Base-by-base conservation (phyloP, 2,329 filamentous ascomycete species). In the Ascocoryne sarcoides region DNA sequence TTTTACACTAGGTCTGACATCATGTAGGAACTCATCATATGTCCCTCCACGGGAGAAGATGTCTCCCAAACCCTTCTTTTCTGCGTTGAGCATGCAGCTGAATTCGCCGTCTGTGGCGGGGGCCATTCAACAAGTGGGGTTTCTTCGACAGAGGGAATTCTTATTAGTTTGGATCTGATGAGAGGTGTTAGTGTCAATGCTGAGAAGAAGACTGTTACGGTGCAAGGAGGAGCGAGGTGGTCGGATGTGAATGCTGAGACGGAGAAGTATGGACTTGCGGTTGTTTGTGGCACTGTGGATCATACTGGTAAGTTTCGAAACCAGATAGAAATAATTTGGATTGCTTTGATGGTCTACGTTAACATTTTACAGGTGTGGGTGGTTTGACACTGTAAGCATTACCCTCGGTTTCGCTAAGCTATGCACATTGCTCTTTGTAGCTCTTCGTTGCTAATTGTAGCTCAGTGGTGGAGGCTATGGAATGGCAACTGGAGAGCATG, bases 401-500 rank as follows among this genome's bases (percentile, higher is more conserved):
- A n/a, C n/a, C n/a, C n/a, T n/a, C n/a, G n/a, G n/a, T n/a, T n/a
- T n/a, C n/a, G n/a, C n/a, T n/a, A n/a, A n/a, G n/a, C n/a, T n/a
- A n/a, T n/a, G n/a, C n/a, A n/a, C n/a, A n/a, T n/a, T n/a, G n/a
- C n/a, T n/a, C n/a, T n/a, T n/a, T n/a, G n/a, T n/a, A n/a, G n/a
- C n/a, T n/a, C n/a, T n/a, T n/a, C n/a, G n/a, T n/a, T 26, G 23
- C 23, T 26, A 12, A 26, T 26, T 7, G 7, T 7, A 12, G 7
- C 12, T 26, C 12, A 26, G 23, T 7, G 45, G 45, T 20, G 45
- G 45, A 15, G 48, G 48, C 10, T 75, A 73, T 49, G 75, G 77
- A 1, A 69, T 69, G 56, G 58, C 80, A 14, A 69, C 65, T 15
- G 70, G 72, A 1, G 28, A 38, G 5, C 43, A 54, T 14, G 51